These are phyloP conservation scores for Fraxinus albicans DNA, from an alignment of 305 asterid genomes.

Conservation along the genomic window DNA sequence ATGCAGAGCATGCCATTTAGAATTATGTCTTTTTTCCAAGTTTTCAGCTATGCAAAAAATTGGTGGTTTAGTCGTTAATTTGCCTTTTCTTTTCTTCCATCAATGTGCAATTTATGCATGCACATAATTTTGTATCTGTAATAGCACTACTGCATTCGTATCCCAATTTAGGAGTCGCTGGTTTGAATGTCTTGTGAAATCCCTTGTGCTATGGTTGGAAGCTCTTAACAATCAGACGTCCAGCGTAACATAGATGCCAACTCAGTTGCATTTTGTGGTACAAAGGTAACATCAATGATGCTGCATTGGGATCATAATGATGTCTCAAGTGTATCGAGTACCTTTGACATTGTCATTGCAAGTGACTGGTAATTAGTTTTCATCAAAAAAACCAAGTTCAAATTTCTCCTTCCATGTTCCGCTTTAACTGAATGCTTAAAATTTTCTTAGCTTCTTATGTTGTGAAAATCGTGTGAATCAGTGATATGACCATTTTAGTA, in stretches of 20 bases:
- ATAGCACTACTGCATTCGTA: slow-evolving; percentile 8
- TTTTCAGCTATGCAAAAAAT: background rate
- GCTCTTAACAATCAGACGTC: slow-evolving; percentile 72
- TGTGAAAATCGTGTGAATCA: slow-evolving; percentile 10
- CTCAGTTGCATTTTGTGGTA: slow-evolving; percentile 57
- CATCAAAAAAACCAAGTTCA: background rate
- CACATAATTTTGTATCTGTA: background rate
- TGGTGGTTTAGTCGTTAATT: background rate
- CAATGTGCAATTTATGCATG: background rate
- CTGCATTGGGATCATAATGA: slow-evolving; percentile 76
- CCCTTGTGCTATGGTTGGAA: slow-evolving; percentile 15
- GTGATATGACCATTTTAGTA: background rate
- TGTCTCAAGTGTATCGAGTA: slow-evolving; percentile 36
- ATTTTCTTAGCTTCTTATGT: background rate
- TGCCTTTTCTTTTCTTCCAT: background rate
- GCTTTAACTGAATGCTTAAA: slow-evolving; percentile 21
- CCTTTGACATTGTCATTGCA: slow-evolving; percentile 73
- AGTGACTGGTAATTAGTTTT: slow-evolving; percentile 80
- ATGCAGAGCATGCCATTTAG: background rate
- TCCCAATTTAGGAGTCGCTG: background rate
- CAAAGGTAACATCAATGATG: slow-evolving; percentile 65
- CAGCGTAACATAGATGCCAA: slow-evolving; percentile 61
- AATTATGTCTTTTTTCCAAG: background rate
- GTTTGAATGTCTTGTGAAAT: slow-evolving; percentile 13
- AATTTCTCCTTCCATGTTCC: background rate